phyloP scores from a whole-genome alignment of 768 basidiomycete species.

The Rubroboletus pulcherrimus region DNA sequence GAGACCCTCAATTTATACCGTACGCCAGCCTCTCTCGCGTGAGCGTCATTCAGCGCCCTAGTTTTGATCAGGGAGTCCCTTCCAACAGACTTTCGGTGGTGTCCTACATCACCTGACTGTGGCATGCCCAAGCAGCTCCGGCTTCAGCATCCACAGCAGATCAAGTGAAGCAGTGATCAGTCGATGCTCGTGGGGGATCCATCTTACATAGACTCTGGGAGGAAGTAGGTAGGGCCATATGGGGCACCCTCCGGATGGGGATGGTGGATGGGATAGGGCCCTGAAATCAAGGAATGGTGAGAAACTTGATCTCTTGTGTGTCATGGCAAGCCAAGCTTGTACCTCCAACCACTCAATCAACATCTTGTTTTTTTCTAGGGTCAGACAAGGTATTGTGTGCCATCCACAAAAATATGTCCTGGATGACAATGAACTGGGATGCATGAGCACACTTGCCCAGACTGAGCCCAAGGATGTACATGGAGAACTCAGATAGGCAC shows the following conservation, averaged over 20 bases:
- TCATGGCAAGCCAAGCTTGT: conserved; percentile 42
- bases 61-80: conserved; percentile 48
- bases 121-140: conserved; percentile 34
- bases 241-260: conserved; percentile 74
- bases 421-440: conserved; percentile 83
- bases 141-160: conserved; percentile 45
- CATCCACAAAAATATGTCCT: conserved; percentile 87
- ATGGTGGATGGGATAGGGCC: neutral
- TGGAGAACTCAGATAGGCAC: conserved; percentile 77
- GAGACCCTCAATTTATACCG: conserved; percentile 3
- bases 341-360: neutral
- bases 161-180: conserved; percentile 52
- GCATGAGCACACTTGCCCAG: conserved; percentile 82
- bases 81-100: conserved; percentile 45
- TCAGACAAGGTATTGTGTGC: conserved; percentile 69
- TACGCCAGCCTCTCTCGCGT: conserved; percentile 12
- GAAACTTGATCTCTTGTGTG: conserved; percentile 69
- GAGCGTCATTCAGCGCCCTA: conserved; percentile 24
- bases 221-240: conserved; percentile 48
- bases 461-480: conserved; percentile 90
- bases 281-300: conserved; percentile 42
- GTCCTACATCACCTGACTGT: conserved; percentile 49
- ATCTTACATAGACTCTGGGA: conserved; percentile 44
- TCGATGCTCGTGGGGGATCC: conserved; percentile 38
- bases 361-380: conserved; percentile 41